These are phyloP conservation scores for Coemansia sp. DNA, from an alignment of 192 early-diverging fungal species.

Conservation along the genomic window DNA sequence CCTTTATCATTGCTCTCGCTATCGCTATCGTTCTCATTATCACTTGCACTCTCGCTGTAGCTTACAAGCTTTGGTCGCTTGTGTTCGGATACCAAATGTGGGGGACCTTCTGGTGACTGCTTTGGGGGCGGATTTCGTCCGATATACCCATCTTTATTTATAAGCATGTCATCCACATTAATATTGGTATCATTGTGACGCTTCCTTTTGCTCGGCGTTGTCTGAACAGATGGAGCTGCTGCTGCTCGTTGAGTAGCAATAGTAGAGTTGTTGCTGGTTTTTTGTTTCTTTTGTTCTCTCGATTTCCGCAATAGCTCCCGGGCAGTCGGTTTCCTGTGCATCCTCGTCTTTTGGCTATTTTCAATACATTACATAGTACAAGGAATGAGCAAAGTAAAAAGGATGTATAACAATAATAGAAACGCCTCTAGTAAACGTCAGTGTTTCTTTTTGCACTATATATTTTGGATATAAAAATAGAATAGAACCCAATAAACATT, in stretches of 20 bases:
- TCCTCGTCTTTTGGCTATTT: neutral
- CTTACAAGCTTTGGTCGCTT: constrained; percentile 25
- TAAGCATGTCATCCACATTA: too few relatives aligned
- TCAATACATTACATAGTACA: constrained; percentile 12
- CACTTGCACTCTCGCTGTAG: constrained; percentile 11
- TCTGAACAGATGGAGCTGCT: neutral
- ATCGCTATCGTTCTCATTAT: constrained; percentile 4
- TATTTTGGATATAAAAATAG: neutral
- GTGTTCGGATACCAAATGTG: neutral
- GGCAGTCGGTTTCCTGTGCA: constrained; percentile 19
- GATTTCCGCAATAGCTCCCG: constrained; percentile 38
- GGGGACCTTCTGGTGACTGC: neutral
- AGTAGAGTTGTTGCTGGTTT: constrained; percentile 7
- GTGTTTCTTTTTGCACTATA: too few relatives aligned
- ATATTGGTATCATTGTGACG: neutral
- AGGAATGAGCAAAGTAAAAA: neutral
- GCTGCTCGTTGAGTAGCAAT: constrained; percentile 4
- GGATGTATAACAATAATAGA: neutral
- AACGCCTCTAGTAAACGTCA: too few relatives aligned
- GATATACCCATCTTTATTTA: too few relatives aligned
- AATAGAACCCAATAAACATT: neutral
- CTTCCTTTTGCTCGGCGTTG: neutral
- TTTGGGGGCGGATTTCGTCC: too few relatives aligned
- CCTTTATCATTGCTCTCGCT: neutral
- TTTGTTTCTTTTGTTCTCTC: constrained; percentile 41